Evolutionary conservation across 768 basidiomycete genomes (phyloP), one percentile per base, ranked within the genome.

Genomic region (Boletus rex-veris): DNA sequence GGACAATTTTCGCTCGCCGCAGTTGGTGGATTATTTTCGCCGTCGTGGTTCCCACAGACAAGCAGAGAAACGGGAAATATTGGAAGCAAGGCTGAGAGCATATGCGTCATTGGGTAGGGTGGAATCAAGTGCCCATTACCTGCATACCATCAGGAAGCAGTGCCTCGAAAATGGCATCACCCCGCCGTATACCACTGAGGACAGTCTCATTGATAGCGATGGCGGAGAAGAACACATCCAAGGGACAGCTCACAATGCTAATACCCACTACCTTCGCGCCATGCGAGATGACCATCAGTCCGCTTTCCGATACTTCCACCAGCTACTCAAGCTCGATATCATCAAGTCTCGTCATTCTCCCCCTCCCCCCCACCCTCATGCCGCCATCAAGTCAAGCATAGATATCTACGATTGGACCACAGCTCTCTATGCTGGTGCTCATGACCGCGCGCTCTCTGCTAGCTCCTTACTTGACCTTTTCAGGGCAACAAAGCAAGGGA

Each of bases 1-100:
- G 39, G 78, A 84, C 58, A 74, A 77, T 0, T 80, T 80, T 54
- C 71, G 83, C 36, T 77, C 78, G 0, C 64, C 79, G 1, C 75
- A 80, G 43, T 68, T 86, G 50, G 72, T 81, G 14, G 75, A 76
- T 41, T 72, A 72, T 36, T 69, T 86, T 18, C 77, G 70, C 12
- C 59, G 50, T 4, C 65, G 43, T 11, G 5, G 38, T 31, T 5
- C 19, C 11, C 31, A 33, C 0, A 39, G n/a, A 6, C 46, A 41
- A 14, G 14, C 18, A 7, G 39, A 44, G 42, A 55, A 46, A 16
- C 45, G 15, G 43, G 43, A 59, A 31, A 46, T 5, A 21, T 50
- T 46, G n/a, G 54, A 66, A 35, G 57, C 58, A n/a, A 55, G 54
- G 58, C 44, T 65, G n/a, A 64, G 63, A 45, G 65, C 55, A 14